Base-by-base conservation (phyloP, 2,329 filamentous ascomycete species). In the Fusarium succisae region DNA sequence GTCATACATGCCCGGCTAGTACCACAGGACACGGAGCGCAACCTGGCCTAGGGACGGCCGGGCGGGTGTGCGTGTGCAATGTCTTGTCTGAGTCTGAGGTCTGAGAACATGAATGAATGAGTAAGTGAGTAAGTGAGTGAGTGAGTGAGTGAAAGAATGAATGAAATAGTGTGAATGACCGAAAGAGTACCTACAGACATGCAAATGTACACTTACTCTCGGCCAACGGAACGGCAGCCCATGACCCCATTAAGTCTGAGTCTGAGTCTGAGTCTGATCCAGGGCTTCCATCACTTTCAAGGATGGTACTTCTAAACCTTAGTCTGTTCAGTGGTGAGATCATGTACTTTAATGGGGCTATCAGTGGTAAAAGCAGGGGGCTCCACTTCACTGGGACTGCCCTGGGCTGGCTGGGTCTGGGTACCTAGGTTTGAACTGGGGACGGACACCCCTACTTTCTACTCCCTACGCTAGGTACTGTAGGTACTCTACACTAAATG, bases 151-250 rank as follows among this genome's bases (percentile, higher is more conserved):
- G 73, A 72, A 30, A n/a, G 39, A 47, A 47, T 28, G 18, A 28
- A 35, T 35, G 32, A 35, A 35, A 35, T 15, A 35, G 44, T 22
- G 35, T 28, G 35, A 39, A 55, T 43, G 51, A 30, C 51, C 22
- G 37, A 43, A 28, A 39, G 51, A 55, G 37, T 41, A 28, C 28
- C 18, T 18, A n/a, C 47, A n/a, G 20, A 18, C 37, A 41, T n/a
- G 14, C 14, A 30, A 51, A 35, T 51, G 48, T 51, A 20, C 30
- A 24, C 17, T 51, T 18, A 30, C 73, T 66, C 73, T 75, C 71
- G 74, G 74, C 76, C 77, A 79, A 78, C 76, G 70, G 76, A 75
- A 77, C 57, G 53, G 56, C 45, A 70, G 66, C 60, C 66, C 70
- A 73, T 74, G 60, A 55, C 56, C 62, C 68, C 70, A 73, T 73